Evolutionary conservation across 176 grass and related monocot species (phyloP), one percentile per base, ranked within the genome.

Genomic region (Oryza rufipogon): DNA sequence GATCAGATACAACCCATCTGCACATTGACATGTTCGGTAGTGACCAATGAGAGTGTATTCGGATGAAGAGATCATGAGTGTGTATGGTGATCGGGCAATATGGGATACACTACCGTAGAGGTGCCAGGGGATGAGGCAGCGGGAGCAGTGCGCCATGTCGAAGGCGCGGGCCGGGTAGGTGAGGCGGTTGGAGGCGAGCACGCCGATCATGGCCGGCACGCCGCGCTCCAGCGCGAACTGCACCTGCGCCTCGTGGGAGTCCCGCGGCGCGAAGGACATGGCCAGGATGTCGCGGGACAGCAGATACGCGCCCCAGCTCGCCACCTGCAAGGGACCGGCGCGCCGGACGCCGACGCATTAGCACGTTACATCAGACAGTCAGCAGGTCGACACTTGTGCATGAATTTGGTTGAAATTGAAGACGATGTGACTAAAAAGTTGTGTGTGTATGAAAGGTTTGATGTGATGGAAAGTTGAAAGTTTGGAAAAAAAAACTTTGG

Each of bases 121-220:
- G 20, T 89, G 87, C 96, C 96, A 98, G 44, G 85, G 96, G 86
- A 98, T 92, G 68, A 98, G 88, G 81, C 96, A 98, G 25, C 96
- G 90, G 22, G 96, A 98, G 77, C 96, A 98, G 85, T 95, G 96
- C 41, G 96, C 93, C 96, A 98, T 98, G 89, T 98, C 96, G 51
- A 98, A 98, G 79, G 64, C 76, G 60, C 92, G 74, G 16, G 92
- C 83, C 7, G 92, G 92, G 84, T 92, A 95, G n/a, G 90, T 78
- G 47, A 95, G 86, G 41, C 93, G 81, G 71, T 88, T 85, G 45
- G 88, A 92, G 3, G 90, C 88, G 30, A 95, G 84, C 2, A 95
- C 88, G 77, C 90, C 93, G 80, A 95, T 92, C 90, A 95, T 95
- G 74, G 93, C 93, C 7, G 93, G 93, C 36, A 95, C 90, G 66